phyloP scores from a whole-genome alignment of 352 stramenopile genomes.

The Aphanomyces euteiches region DNA sequence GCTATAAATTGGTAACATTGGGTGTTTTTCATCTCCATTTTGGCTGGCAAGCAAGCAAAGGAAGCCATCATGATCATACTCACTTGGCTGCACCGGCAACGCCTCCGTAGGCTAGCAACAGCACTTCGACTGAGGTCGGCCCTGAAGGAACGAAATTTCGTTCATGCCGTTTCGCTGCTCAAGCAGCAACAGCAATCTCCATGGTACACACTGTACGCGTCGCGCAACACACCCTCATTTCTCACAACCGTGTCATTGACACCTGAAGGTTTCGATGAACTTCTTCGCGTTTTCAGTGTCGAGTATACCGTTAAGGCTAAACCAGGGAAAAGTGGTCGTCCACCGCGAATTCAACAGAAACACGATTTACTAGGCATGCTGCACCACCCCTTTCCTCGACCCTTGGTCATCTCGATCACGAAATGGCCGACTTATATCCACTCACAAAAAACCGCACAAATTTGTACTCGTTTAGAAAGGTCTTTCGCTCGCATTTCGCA shows the following conservation, averaged over 20 bases:
- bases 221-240: background rate
- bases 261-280: background rate
- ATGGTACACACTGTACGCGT: constrained; percentile 3
- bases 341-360: too few relatives aligned
- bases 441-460: too few relatives aligned
- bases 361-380: too few relatives aligned
- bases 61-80: background rate
- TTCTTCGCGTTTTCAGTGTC: too few relatives aligned
- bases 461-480: too few relatives aligned
- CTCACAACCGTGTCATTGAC: background rate
- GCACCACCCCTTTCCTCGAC: too few relatives aligned
- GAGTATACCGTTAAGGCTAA: too few relatives aligned
- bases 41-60: background rate
- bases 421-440: too few relatives aligned
- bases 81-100: background rate
- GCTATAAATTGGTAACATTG: constrained; percentile 12
- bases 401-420: too few relatives aligned
- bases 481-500: too few relatives aligned
- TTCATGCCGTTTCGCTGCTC: background rate
- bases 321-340: too few relatives aligned
- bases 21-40: background rate
- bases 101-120: background rate
- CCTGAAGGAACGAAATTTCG: background rate
- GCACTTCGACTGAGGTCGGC: background rate
- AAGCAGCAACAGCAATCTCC: background rate